Evolutionary conservation across 2,329 filamentous ascomycete species (phyloP).

Genomic region (Pseudogymnoascus sp.): DNA sequence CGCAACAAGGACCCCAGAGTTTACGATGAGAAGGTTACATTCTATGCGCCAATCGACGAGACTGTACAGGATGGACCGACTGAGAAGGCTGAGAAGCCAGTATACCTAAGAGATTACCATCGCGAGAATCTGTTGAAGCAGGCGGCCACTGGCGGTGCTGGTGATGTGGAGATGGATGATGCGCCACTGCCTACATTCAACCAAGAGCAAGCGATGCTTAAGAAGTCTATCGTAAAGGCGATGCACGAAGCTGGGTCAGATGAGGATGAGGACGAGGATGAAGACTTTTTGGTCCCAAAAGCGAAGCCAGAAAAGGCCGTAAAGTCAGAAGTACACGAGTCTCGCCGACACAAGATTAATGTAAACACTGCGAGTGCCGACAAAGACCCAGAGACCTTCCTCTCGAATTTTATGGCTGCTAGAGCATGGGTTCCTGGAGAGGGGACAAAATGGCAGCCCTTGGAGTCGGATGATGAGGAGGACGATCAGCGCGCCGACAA

Average conservation of each 20-base stretch:
- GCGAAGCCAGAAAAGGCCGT: slow-evolving; percentile 31
- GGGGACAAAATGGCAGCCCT: slow-evolving; percentile 63
- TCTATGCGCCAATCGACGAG: slow-evolving; percentile 63
- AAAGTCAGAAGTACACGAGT: slow-evolving; percentile 47
- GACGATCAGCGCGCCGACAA: slow-evolving; percentile 69
- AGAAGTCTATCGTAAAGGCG: slow-evolving; percentile 68
- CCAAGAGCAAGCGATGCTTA: slow-evolving; percentile 81
- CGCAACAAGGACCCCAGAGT: slow-evolving; percentile 84
- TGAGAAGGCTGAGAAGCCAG: slow-evolving; percentile 69
- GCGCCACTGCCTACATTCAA: slow-evolving; percentile 62
- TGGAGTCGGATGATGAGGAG: slow-evolving; percentile 81
- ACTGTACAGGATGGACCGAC: slow-evolving; percentile 32
- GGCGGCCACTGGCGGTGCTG: slow-evolving; percentile 52
- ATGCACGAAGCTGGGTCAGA: slow-evolving; percentile 59
- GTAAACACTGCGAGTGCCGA: slow-evolving; percentile 69
- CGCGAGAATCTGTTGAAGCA: slow-evolving; percentile 71
- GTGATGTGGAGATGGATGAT: slow-evolving; percentile 50
- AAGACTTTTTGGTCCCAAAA: slow-evolving; percentile 69
- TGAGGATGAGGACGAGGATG: slow-evolving; percentile 40
- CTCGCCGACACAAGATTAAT: slow-evolving; percentile 46
- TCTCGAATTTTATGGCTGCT: slow-evolving; percentile 93
- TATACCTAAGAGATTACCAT: slow-evolving; percentile 86
- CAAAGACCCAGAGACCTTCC: slow-evolving; percentile 80
- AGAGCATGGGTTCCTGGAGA: slow-evolving; percentile 77
- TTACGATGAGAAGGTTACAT: slow-evolving; percentile 72